phyloP scores from a whole-genome alignment of 2,329 filamentous ascomycete species.

The Zymoseptoria pseudotritici region DNA sequence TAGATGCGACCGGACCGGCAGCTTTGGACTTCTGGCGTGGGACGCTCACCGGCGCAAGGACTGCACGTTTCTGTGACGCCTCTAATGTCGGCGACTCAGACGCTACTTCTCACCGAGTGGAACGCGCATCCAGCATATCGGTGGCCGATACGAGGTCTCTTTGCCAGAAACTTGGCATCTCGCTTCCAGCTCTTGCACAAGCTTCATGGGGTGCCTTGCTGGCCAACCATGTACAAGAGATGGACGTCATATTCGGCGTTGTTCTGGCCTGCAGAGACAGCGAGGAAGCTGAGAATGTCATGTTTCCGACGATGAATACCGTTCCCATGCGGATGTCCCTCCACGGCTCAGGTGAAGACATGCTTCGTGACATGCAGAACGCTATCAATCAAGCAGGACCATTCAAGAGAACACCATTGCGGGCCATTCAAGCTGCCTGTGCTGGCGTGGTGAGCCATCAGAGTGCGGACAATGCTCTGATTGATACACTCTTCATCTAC shows the following conservation, averaged over 20 bases:
- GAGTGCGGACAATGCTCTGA: constrained; percentile 38
- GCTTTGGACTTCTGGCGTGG: constrained; percentile 62
- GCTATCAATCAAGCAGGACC: constrained; percentile 59
- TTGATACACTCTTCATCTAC: constrained; percentile 60
- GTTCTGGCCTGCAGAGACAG: constrained; percentile 80
- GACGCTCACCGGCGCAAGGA: constrained; percentile 50
- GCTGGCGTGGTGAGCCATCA: constrained; percentile 1
- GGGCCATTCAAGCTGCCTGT: constrained; percentile 54
- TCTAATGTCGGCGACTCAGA: constrained; percentile 7
- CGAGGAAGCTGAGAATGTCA: constrained; percentile 56
- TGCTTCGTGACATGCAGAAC: constrained; percentile 67
- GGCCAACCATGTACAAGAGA: constrained; percentile 51
- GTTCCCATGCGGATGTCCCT: constrained; percentile 66
- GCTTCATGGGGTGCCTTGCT: constrained; percentile 68
- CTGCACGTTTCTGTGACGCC: constrained; percentile 34
- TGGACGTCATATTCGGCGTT: constrained; percentile 76
- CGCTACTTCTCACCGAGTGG: constrained; percentile 35
- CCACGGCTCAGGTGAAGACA: constrained; percentile 57
- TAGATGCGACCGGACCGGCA: constrained; percentile 41
- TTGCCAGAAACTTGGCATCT: constrained; percentile 61
- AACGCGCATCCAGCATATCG: constrained; percentile 40
- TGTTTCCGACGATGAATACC: constrained; percentile 92
- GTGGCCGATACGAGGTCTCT: constrained; percentile 45
- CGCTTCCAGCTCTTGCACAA: constrained; percentile 68
- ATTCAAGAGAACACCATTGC: constrained; percentile 70